Conservation (phyloP, 148 eudicot species). For the Vaccinium macrocarpon region DNA sequence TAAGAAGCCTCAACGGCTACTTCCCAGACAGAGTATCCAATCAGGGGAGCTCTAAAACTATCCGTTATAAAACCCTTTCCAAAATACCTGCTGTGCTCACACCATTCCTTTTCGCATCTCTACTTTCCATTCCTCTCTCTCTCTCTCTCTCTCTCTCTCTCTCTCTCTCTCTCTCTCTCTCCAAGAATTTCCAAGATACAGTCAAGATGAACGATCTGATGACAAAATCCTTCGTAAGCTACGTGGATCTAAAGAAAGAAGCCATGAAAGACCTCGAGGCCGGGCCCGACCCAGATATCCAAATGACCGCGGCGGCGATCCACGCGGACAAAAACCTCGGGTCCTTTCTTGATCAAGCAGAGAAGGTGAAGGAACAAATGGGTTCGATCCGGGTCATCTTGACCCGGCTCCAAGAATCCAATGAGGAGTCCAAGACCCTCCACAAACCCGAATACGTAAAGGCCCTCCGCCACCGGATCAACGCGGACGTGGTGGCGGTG, state of each 20-base stretch:
- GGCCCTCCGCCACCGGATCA: conserved; percentile 46
- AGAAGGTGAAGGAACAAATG: conserved; percentile 68
- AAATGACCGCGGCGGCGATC: conserved; percentile 33
- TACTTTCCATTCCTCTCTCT: conserved; percentile 19
- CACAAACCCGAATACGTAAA: conserved; percentile 79
- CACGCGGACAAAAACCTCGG: conserved; percentile 63
- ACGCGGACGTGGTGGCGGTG: conserved; percentile 64
- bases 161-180: conserved; percentile 19
- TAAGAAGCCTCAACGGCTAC: conserved; percentile 28
- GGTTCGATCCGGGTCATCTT: conserved; percentile 49
- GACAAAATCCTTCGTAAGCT: conserved; percentile 88
- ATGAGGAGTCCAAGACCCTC: conserved; percentile 60
- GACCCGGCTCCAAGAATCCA: conserved; percentile 39
- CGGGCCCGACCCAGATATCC: conserved; percentile 46
- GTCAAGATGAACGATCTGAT: conserved; percentile 76
- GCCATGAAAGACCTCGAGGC: conserved; percentile 59
- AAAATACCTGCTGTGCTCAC: neutral
- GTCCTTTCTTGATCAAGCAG: conserved; percentile 73
- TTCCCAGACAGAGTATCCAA: neutral
- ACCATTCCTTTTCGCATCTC: neutral
- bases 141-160: conserved; percentile 21
- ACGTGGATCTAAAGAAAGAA: conserved; percentile 76
- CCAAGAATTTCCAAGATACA: neutral
- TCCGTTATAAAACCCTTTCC: conserved; percentile 8
- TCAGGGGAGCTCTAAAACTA: neutral